phyloP scores from a whole-genome alignment of 306 rosid genomes.

The Glycine tomentella region DNA sequence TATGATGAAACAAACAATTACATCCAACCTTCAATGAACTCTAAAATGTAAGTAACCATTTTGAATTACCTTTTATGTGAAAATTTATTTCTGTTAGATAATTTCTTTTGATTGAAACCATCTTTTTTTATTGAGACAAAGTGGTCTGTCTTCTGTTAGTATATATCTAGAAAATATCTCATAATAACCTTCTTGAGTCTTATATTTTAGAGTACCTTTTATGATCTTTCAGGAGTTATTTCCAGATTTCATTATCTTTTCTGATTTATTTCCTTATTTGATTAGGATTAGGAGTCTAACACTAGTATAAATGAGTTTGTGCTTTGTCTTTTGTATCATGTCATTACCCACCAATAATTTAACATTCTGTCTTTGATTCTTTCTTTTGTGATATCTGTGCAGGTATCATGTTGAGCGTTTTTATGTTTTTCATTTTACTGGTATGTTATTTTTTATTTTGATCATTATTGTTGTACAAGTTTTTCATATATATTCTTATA shows the following conservation, averaged over 20 bases:
- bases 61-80: neutral
- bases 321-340: slow-evolving; percentile 10
- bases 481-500: too few species aligned
- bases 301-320: slow-evolving; percentile 5
- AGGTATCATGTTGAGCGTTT: too few species aligned
- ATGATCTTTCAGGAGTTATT: neutral
- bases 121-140: slow-evolving; percentile 7
- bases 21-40: slow-evolving; percentile 7
- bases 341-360: neutral
- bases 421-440: too few species aligned
- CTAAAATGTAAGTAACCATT: neutral
- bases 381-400: too few species aligned
- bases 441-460: too few species aligned
- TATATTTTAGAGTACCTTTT: slow-evolving; percentile 7
- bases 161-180: neutral
- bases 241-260: neutral
- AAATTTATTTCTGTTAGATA: slow-evolving; percentile 15
- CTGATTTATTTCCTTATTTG: neutral
- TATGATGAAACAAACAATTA: neutral
- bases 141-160: neutral
- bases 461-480: too few species aligned
- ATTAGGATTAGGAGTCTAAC: neutral
- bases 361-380: too few species aligned
- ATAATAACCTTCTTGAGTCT: slow-evolving; percentile 5
- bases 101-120: neutral